Evolutionary conservation across 2,329 filamentous ascomycete species (phyloP).

Genomic region (Curvularia sp.): DNA sequence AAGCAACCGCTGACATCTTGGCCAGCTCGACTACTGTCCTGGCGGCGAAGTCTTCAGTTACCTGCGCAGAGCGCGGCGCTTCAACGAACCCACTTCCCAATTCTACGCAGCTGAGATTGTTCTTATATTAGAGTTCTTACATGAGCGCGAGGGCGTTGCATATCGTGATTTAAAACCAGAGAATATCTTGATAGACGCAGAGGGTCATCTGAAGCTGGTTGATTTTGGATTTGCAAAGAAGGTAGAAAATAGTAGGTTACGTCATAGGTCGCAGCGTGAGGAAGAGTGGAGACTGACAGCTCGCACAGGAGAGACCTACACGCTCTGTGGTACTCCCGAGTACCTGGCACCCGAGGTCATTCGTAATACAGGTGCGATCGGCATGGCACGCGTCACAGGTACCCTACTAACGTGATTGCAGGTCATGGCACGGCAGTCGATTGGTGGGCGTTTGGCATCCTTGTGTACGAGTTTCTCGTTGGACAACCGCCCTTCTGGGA

Average conservation of each 20-base stretch:
- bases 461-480: slow-evolving; percentile 84
- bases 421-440: slow-evolving; percentile 75
- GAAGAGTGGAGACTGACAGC: slow-evolving; percentile 15
- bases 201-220: slow-evolving; percentile 82
- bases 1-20: slow-evolving; percentile 23
- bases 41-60: slow-evolving; percentile 88
- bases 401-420: slow-evolving; percentile 33
- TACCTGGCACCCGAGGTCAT: slow-evolving; percentile 87
- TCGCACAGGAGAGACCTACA: slow-evolving; percentile 72
- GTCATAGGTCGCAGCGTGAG: slow-evolving; percentile 16
- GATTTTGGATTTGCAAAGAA: slow-evolving; percentile 88
- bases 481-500: slow-evolving; percentile 89
- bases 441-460: slow-evolving; percentile 86
- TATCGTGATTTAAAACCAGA: slow-evolving; percentile 85
- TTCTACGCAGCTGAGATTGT: slow-evolving; percentile 88
- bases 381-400: slow-evolving; percentile 8
- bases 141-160: slow-evolving; percentile 79
- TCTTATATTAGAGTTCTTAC: slow-evolving; percentile 79
- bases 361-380: slow-evolving; percentile 70
- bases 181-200: slow-evolving; percentile 77
- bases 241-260: slow-evolving; percentile 63
- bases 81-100: slow-evolving; percentile 77
- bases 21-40: slow-evolving; percentile 76
- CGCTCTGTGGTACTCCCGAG: slow-evolving; percentile 82
- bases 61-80: slow-evolving; percentile 76